Conservation (phyloP, 2,329 filamentous ascomycete species). For the Incumbomyces lentus region DNA sequence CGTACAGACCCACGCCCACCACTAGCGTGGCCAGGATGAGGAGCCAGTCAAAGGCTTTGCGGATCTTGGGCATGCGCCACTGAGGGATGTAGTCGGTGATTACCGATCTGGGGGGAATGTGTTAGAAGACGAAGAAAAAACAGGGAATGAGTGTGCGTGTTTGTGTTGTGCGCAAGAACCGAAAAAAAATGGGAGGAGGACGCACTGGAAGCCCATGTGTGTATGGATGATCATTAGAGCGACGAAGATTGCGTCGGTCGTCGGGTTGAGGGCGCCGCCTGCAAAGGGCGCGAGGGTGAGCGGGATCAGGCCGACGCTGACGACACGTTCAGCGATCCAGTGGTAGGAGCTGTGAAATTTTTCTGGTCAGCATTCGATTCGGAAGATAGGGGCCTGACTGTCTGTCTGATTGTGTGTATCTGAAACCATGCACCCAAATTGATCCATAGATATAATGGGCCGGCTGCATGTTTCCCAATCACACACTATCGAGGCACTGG, state of each 20-base stretch:
- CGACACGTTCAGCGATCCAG: conserved; percentile 83
- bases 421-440: too few species aligned
- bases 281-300: conserved; percentile 86
- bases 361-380: neutral
- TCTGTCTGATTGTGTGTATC: too few species aligned
- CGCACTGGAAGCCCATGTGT: conserved; percentile 84
- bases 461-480: too few species aligned
- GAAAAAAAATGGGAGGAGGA: too few species aligned
- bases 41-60: conserved; percentile 61
- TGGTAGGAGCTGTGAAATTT: conserved; percentile 69
- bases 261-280: conserved; percentile 79
- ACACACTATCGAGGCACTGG: too few species aligned
- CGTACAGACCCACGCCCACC: conserved; percentile 82
- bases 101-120: conserved; percentile 41
- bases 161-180: too few species aligned
- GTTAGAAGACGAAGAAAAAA: too few species aligned
- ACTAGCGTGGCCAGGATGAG: conserved; percentile 69
- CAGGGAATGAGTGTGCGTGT: too few species aligned
- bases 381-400: too few species aligned
- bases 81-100: conserved; percentile 86
- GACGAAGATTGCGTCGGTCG: conserved; percentile 76
- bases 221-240: conserved; percentile 78
- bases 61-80: conserved; percentile 56
- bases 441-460: too few species aligned
- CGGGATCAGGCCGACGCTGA: conserved; percentile 73